A percentile compares a stretch with the other conserved stretches of the same genome.
phyloP scores from a whole-genome alignment of 768 basidiomycete genomes.

The Thelephora ganbajun region DNA sequence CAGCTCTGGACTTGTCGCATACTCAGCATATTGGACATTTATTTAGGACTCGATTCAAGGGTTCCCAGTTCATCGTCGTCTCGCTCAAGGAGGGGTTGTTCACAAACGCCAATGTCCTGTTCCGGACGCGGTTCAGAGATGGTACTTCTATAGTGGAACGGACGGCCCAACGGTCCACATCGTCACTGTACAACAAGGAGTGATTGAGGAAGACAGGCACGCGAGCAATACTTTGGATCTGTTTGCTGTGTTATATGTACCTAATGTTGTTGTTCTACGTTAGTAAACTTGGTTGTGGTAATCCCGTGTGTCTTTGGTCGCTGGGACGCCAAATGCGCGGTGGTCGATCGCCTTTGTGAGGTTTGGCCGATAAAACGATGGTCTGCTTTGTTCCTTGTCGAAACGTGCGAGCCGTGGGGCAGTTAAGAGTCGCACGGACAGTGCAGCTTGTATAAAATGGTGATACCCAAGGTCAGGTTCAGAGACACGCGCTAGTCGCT shows the following conservation, averaged over 20 bases:
- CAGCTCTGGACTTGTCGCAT: slow-evolving; percentile 89
- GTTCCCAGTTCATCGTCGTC: slow-evolving; percentile 96
- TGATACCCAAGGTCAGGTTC: too few species aligned
- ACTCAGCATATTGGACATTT: slow-evolving; percentile 96
- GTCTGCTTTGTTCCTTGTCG: neutral
- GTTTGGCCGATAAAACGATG: neutral
- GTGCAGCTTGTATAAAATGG: too few species aligned
- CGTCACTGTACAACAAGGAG: slow-evolving; percentile 21
- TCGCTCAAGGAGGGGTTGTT: slow-evolving; percentile 94
- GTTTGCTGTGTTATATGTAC: neutral
- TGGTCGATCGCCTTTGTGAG: neutral
- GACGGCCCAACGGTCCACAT: slow-evolving; percentile 52
- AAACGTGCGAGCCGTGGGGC: too few species aligned
- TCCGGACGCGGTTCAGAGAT: slow-evolving; percentile 85
- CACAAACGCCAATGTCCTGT: slow-evolving; percentile 93
- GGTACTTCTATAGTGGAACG: slow-evolving; percentile 86
- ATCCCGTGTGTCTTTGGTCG: neutral
- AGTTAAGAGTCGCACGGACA: too few species aligned
- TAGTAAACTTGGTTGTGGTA: neutral
- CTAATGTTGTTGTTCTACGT: neutral
- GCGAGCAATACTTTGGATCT: neutral
- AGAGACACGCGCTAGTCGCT: too few species aligned
- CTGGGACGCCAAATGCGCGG: neutral
- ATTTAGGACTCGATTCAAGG: slow-evolving; percentile 96
- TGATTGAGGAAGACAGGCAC: neutral